Conservation (phyloP, 768 basidiomycete genomes). For the Lepiota subincarnata region DNA sequence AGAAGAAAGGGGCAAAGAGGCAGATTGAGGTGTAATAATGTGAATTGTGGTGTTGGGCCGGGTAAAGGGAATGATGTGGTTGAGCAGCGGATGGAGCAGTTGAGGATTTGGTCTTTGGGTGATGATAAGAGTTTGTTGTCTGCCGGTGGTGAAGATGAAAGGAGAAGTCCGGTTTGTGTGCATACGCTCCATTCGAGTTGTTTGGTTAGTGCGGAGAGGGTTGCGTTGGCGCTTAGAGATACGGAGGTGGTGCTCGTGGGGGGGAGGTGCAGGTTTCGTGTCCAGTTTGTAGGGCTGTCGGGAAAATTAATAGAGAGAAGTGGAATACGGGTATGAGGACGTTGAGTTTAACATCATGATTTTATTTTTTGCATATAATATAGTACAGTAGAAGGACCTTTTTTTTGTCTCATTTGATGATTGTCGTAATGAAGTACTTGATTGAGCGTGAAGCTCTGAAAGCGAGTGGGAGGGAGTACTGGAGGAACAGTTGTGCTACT, state of each 20-base stretch:
- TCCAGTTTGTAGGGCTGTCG: slow-evolving; percentile 65
- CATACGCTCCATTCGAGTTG: slow-evolving; percentile 72
- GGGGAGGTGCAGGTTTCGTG: slow-evolving; percentile 65
- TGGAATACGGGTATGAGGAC: slow-evolving; percentile 59
- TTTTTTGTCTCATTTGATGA: no score
- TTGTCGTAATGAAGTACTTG: no score
- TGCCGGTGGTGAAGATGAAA: neutral
- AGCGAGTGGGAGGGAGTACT: no score
- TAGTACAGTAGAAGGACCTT: no score
- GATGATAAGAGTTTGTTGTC: no score
- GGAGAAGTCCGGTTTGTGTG: slow-evolving; percentile 38
- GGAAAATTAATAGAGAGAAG: slow-evolving; percentile 52
- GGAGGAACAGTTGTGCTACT: no score
- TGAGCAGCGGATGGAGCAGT: slow-evolving; percentile 28
- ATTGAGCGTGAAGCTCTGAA: no score
- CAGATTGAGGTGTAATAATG: slow-evolving; percentile 68
- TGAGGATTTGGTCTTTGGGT: slow-evolving; percentile 28
- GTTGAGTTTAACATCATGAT: slow-evolving; percentile 1
- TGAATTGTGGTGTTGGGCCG: slow-evolving; percentile 72
- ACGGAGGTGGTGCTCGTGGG: slow-evolving; percentile 43
- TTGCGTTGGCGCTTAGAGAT: slow-evolving; percentile 64
- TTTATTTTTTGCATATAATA: no score
- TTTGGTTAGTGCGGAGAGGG: slow-evolving; percentile 62
- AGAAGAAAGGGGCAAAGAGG: slow-evolving; percentile 66
- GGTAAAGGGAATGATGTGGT: slow-evolving; percentile 56